A percentile compares a stretch with the other conserved stretches of the same genome.
These are phyloP conservation scores for Strobilomyces echinocephalus DNA, from an alignment of 768 basidiomycete species.

Conservation along the genomic window DNA sequence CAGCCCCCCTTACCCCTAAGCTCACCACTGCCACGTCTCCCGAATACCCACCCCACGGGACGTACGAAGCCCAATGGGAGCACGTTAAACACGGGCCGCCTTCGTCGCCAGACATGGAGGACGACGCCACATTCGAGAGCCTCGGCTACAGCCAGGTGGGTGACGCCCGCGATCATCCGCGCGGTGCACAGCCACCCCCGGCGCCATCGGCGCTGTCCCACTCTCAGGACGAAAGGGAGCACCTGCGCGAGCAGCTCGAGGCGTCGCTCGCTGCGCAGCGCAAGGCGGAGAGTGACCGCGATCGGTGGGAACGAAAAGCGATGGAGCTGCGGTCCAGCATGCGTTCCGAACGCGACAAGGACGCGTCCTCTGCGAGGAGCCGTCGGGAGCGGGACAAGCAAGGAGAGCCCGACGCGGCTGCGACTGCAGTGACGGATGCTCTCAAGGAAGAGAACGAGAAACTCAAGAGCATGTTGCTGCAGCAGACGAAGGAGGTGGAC, in stretches of 20 bases:
- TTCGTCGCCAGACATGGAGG: constrained; percentile 16
- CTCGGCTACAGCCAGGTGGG: constrained; percentile 22
- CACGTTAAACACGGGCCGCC: constrained; percentile 15
- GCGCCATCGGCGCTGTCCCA: not conserved
- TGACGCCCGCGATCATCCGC: not conserved
- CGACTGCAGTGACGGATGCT: not conserved
- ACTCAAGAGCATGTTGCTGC: constrained; percentile 17
- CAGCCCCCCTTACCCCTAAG: constrained; percentile 20
- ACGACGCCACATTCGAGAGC: constrained; percentile 14
- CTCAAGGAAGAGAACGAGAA: constrained; percentile 25
- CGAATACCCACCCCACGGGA: constrained; percentile 4
- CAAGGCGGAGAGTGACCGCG: constrained; percentile 17
- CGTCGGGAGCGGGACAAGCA: constrained; percentile 21
- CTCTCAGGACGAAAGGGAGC: constrained; percentile 12
- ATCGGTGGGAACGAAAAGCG: constrained; percentile 20
- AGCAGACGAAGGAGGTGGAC: constrained; percentile 16
- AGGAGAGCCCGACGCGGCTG: not conserved
- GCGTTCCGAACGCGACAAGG: constrained; percentile 12
- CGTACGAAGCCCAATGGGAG: constrained; percentile 22
- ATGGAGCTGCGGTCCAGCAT: constrained; percentile 13
- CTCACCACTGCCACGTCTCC: constrained; percentile 14
- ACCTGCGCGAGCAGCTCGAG: constrained; percentile 11
- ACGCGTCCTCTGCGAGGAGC: constrained; percentile 8
- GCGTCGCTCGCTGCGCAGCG: constrained; percentile 8
- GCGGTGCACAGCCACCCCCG: not conserved